Evolutionary conservation across 306 rosid species (phyloP).

Genomic region (Rosa chinensis): DNA sequence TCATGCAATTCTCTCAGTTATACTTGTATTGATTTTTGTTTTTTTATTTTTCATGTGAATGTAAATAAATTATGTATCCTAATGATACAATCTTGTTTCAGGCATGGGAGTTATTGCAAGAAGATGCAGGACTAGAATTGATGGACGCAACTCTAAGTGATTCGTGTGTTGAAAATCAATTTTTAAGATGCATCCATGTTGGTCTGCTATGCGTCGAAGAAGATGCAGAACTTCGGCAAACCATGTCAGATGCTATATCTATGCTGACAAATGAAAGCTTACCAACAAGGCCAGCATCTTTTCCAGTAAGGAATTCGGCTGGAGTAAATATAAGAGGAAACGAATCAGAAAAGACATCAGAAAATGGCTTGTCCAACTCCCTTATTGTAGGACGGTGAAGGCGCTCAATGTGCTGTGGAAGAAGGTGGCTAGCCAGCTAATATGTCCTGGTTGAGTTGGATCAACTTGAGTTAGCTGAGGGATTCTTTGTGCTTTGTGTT

Average conservation of each 20-base stretch:
- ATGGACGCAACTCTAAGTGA: conserved; percentile 14
- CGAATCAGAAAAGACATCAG: neutral
- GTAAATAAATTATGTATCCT: neutral
- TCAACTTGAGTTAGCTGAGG: no score
- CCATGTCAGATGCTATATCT: conserved; percentile 16
- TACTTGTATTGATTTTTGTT: no score
- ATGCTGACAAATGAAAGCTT: conserved; percentile 21
- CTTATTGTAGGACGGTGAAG: neutral
- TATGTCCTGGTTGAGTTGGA: no score
- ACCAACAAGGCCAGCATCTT: conserved; percentile 17
- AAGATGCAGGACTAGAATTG: conserved; percentile 3
- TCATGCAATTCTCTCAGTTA: no score
- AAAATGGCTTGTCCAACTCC: neutral
- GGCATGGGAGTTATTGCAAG: conserved; percentile 20
- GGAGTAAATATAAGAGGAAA: no score
- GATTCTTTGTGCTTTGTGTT: no score
- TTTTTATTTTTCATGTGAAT: no score
- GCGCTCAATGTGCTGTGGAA: no score
- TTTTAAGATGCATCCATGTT: conserved; percentile 19
- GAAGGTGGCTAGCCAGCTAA: no score
- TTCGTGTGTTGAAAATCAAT: conserved; percentile 11
- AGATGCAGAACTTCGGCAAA: neutral
- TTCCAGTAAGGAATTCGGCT: neutral
- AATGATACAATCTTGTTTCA: neutral
- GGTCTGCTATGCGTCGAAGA: conserved; percentile 25